These are phyloP conservation scores for Leccinum sublutescens DNA, from an alignment of 768 basidiomycete species.

Conservation along the genomic window DNA sequence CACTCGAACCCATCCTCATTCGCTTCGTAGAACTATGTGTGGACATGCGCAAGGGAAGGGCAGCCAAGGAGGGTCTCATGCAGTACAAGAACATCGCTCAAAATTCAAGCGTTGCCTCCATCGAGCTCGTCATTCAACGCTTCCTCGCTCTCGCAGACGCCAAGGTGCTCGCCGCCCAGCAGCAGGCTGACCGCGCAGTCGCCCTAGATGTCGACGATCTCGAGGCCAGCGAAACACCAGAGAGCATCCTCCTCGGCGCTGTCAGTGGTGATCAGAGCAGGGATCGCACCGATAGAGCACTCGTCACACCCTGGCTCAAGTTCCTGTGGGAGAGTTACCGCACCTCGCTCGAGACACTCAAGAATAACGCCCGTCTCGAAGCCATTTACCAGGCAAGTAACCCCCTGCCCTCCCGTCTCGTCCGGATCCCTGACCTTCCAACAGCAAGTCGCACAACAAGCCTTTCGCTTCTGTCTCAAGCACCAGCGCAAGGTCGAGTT, in stretches of 20 bases:
- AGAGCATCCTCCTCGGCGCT: background rate
- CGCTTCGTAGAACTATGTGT: slow-evolving; percentile 97
- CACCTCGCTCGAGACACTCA: slow-evolving; percentile 62
- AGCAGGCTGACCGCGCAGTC: background rate
- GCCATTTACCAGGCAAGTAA: slow-evolving; percentile 51
- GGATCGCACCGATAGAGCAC: slow-evolving; percentile 24
- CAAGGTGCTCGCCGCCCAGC: background rate
- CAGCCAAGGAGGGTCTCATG: slow-evolving; percentile 60
- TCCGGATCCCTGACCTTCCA: slow-evolving; percentile 49
- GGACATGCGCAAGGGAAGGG: slow-evolving; percentile 88
- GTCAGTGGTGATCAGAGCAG: background rate
- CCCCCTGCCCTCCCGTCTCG: slow-evolving; percentile 66
- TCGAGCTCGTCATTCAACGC: slow-evolving; percentile 51
- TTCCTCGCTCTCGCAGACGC: background rate
- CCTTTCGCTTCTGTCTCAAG: slow-evolving; percentile 94
- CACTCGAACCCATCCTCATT: slow-evolving; percentile 93
- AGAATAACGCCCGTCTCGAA: slow-evolving; percentile 47
- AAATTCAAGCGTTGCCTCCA: slow-evolving; percentile 84
- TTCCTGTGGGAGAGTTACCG: background rate
- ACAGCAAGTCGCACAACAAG: slow-evolving; percentile 96
- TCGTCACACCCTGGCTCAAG: background rate
- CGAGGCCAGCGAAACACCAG: slow-evolving; percentile 59
- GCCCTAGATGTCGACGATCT: slow-evolving; percentile 88
- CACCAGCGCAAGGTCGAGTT: slow-evolving; percentile 93
- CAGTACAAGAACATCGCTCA: slow-evolving; percentile 82